phyloP scores from a whole-genome alignment of 192 early-diverging fungal species.

The Backusella macrospora region DNA sequence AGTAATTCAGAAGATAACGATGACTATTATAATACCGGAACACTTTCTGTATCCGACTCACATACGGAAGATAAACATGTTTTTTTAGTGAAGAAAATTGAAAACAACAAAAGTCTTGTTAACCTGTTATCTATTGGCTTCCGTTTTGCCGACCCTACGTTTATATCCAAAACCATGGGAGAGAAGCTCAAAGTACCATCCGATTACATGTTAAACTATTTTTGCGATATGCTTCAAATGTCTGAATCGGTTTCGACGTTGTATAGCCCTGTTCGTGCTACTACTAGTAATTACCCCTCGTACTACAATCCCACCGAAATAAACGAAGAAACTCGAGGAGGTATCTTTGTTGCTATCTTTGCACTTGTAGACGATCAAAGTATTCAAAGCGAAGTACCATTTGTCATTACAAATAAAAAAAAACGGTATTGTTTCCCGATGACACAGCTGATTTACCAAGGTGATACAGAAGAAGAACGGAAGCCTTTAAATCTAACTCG shows the following conservation, averaged over 20 bases:
- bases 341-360: slow-evolving; percentile 33
- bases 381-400: background rate
- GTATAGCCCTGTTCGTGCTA: background rate
- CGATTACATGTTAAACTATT: slow-evolving; percentile 36
- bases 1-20: background rate
- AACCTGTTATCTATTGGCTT: slow-evolving; percentile 36
- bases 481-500: slow-evolving; percentile 1
- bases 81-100: slow-evolving; percentile 41
- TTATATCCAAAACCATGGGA: slow-evolving; percentile 42
- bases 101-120: slow-evolving; percentile 7
- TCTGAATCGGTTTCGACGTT: slow-evolving; percentile 3
- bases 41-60: background rate
- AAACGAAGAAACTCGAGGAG: background rate
- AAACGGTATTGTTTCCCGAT: slow-evolving; percentile 31
- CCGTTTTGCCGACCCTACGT: slow-evolving; percentile 39
- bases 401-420: slow-evolving; percentile 23
- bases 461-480: slow-evolving; percentile 11
- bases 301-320: background rate
- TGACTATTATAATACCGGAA: background rate
- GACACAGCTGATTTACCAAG: slow-evolving; percentile 23
- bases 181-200: slow-evolving; percentile 27
- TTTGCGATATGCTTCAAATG: slow-evolving; percentile 36
- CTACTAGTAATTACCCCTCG: background rate
- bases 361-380: slow-evolving; percentile 23
- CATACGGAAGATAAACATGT: slow-evolving; percentile 23